Conservation (phyloP, 768 basidiomycete genomes). For the Jaapia argillacea region DNA sequence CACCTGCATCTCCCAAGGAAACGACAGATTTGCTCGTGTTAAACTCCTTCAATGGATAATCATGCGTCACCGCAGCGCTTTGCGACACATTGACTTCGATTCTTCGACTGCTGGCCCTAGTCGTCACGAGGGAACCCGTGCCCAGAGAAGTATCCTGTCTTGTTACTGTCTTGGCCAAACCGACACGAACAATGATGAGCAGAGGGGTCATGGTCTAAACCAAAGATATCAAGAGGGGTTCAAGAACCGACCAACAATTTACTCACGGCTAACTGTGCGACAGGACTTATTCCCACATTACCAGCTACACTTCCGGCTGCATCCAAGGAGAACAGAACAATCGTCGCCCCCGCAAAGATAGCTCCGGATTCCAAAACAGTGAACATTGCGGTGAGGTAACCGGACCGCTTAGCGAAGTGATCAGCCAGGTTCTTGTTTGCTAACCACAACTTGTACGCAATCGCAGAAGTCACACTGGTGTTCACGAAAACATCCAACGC, state of each 20-base stretch:
- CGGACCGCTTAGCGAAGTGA: neutral
- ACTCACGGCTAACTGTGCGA: slow-evolving; percentile 10
- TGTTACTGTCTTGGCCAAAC: no score
- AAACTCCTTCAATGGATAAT: no score
- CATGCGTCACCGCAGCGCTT: no score
- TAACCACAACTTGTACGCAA: slow-evolving; percentile 13
- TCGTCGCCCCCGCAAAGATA: slow-evolving; percentile 8
- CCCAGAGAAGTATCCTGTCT: no score
- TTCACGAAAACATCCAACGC: slow-evolving; percentile 14
- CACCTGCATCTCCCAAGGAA: no score
- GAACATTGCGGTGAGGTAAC: slow-evolving; percentile 9
- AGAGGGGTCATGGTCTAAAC: slow-evolving; percentile 9
- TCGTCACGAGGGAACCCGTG: no score
- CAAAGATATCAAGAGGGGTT: neutral
- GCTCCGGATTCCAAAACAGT: slow-evolving; percentile 14
- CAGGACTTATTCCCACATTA: slow-evolving; percentile 5
- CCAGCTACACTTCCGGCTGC: slow-evolving; percentile 3
- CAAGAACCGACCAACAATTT: neutral
- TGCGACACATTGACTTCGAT: no score
- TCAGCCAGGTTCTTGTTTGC: neutral
- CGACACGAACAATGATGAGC: slow-evolving; percentile 11
- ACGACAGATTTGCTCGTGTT: no score
- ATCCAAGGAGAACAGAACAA: slow-evolving; percentile 8
- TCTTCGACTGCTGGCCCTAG: no score
- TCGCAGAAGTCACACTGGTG: slow-evolving; percentile 12